Percentiles rank a stretch among this genome's conserved stretches.
Evolutionary conservation across 176 grass and related monocot species (phyloP).

Genomic region (Triticum monococcum): DNA sequence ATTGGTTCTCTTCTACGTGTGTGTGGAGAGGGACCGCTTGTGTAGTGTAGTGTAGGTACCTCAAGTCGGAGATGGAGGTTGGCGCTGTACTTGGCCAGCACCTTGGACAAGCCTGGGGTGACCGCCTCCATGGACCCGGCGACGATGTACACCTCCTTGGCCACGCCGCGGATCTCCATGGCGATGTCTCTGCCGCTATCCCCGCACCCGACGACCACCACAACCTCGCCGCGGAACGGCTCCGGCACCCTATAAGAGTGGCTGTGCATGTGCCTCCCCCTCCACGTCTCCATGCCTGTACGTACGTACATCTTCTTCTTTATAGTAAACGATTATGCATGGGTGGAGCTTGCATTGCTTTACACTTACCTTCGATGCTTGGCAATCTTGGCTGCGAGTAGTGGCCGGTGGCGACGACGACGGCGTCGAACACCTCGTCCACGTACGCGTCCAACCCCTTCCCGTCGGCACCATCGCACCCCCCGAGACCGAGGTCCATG

Average conservation of each 20-base stretch:
- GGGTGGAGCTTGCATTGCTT: no score
- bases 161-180: constrained; percentile 22
- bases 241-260: constrained; percentile 52
- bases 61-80: constrained; percentile 18
- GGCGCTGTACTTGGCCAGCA: background rate
- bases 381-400: constrained; percentile 29
- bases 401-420: constrained; percentile 31
- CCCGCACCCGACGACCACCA: constrained; percentile 31
- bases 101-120: background rate
- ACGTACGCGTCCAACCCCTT: background rate
- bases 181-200: constrained; percentile 43
- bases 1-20: no score
- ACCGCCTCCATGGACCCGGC: background rate
- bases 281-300: constrained; percentile 31
- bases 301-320: no score
- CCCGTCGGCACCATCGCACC: background rate
- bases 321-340: no score
- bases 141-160: constrained; percentile 32
- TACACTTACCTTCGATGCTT: background rate
- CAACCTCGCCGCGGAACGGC: constrained; percentile 10
- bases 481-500: background rate
- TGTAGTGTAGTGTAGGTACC: no score
- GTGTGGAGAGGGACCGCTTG: no score
- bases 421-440: constrained; percentile 46
- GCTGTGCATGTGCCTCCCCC: constrained; percentile 31